These are phyloP conservation scores for Corchorus capsularis DNA, from an alignment of 345 rosid genomes.

Conservation along the genomic window DNA sequence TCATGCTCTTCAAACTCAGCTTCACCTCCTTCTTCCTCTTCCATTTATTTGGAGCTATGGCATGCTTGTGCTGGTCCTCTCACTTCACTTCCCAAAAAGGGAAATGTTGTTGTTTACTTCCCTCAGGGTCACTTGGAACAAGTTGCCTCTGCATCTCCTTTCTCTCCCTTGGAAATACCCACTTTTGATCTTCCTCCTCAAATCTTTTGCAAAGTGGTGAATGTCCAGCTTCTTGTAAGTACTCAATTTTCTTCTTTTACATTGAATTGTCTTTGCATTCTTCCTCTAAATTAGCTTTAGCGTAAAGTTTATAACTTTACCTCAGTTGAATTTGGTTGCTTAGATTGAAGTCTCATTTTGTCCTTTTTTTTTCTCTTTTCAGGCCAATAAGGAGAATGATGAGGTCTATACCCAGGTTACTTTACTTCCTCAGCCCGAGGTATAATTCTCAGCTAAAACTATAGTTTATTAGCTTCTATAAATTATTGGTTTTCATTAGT, in stretches of 20 bases:
- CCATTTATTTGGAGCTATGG: constrained; percentile 92
- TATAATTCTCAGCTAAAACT: constrained; percentile 38
- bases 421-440: constrained; percentile 83
- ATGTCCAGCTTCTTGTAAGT: constrained; percentile 92
- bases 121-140: constrained; percentile 97
- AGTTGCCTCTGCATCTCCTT: constrained; percentile 58
- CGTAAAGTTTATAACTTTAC: constrained; percentile 10
- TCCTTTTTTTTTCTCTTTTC: constrained; percentile 14
- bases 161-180: constrained; percentile 45
- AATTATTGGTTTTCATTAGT: too few relatives aligned
- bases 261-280: constrained; percentile 2
- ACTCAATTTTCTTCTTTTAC: not conserved
- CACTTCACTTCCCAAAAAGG: constrained; percentile 77
- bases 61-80: constrained; percentile 99
- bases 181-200: constrained; percentile 70
- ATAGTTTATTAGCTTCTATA: not conserved
- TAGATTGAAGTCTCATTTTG: constrained; percentile 26
- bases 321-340: constrained; percentile 20
- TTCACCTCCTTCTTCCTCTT: constrained; percentile 36
- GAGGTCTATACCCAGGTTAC: constrained; percentile 94
- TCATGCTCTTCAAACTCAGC: constrained; percentile 56
- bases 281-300: not conserved
- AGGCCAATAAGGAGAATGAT: constrained; percentile 95
- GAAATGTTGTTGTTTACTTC: constrained; percentile 78
- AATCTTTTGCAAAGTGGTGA: constrained; percentile 86